Base-by-base conservation (phyloP, 148 eudicot genomes). In the Vaccinium vitisidaea region DNA sequence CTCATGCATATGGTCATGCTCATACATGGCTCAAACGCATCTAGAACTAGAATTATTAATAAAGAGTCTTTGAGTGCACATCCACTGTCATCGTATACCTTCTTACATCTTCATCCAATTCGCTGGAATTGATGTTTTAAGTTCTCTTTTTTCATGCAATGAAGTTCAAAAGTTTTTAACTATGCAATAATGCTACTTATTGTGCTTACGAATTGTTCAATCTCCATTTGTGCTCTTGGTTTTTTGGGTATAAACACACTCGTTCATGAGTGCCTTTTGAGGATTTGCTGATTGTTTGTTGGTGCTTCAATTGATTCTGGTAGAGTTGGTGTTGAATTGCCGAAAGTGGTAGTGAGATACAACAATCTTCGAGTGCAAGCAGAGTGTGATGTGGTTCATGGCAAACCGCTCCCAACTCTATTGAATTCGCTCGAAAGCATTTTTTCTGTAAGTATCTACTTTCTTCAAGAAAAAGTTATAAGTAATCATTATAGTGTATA, bases 281-380 rank as follows among this genome's bases (percentile, higher is more conserved):
- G 55, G 55, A 52, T 52, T 12, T 8, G 13, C 55, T 52, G 55
- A 52, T 52, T 52, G 55, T 9, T 52, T 4, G 5, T 43, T 52
- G 55, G 11, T 52, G 2, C 12, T 30, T 84, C 13, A 32, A 27
- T 23, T 74, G 36, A 19, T 86, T 85, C 13, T 32, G 87, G 89
- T 81, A 96, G 98, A 87, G 94, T 91, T 91, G 98, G 95, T 59
- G 83, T 96, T 54, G 81, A 92, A 55, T 84, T 91, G 81, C 97
- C 95, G 7, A 84, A 90, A 2, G 90, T 94, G 36, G 93, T 91
- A 48, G 96, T 96, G 77, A 90, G 95, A 84, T 94, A 91, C 63
- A 80, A 77, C 12, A 91, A 91, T 87, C 87, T 96, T 73, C 73
- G 52, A 36, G 91, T 96, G 81, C 94, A 92, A 77, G 95, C 94